Base-by-base conservation (phyloP, 2,329 filamentous ascomycete genomes). In the Pestalotiopsis sp. region DNA sequence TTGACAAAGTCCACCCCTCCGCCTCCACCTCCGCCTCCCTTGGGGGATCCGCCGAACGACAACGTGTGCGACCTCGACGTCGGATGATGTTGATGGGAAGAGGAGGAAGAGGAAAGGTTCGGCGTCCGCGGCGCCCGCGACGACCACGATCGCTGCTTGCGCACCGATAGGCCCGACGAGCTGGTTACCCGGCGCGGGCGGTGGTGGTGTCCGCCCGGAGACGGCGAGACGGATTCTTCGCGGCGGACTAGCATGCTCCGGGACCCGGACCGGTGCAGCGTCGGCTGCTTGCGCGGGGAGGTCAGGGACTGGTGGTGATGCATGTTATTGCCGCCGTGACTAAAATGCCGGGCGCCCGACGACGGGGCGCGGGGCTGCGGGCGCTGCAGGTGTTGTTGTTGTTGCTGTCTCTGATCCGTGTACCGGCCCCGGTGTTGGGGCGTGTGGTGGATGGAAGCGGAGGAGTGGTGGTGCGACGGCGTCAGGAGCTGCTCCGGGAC, bases 1-100 rank as follows among this genome's bases (percentile, higher is more conserved):
- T 98, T 98, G 72, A 97, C 93, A 77, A 98, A 98, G 12, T 88
- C 87, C 76, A 11, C 72, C 66, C 78, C 75, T 5, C 78, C 73
- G 41, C 76, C 75, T 3, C 72, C 72, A 7, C 78, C 70, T 11
- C 74, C 68, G 60, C 76, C 68, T 17, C 78, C 70, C 66, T 72
- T 76, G 20, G 20, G 27, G 23, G 31, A 23, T 17, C 27, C n/a
- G n/a, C 40, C 11, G 20, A 41, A 56, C 23, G 41, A 41, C 4
- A 4, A 45, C 49, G 60, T 25, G 40, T 25, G 52, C 36, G 58
- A 41, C 25, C 27, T 14, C 25, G 31, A 36, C 31, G 6, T 36
- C 31, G 31, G 31, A 36, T 36, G 31, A 6, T 36, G 31, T 36
- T 27, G 25, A 27, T 27, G 25, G 25, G 25, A 27, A 4, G 25